Evolutionary conservation across 2,329 filamentous ascomycete genomes (phyloP).

Genomic region (Diaporthe eres): DNA sequence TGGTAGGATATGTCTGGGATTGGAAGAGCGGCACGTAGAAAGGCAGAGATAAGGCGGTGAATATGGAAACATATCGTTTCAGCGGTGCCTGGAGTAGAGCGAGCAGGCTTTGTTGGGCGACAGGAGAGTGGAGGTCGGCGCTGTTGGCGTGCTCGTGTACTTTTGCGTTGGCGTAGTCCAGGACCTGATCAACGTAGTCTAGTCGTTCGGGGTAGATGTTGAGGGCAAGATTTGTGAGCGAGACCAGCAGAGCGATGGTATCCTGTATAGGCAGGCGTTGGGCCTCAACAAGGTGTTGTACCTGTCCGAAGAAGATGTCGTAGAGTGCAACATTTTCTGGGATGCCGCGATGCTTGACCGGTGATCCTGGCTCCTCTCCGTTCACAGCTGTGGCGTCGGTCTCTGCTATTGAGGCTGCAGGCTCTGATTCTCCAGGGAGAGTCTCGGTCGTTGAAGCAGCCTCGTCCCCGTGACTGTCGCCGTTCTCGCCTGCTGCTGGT

Average conservation of each 20-base stretch:
- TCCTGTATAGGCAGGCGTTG: constrained; percentile 95
- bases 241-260: constrained; percentile 94
- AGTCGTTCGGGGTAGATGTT: constrained; percentile 95
- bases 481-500: constrained; percentile 52
- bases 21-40: constrained; percentile 92
- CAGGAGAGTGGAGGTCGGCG: constrained; percentile 91
- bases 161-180: constrained; percentile 89
- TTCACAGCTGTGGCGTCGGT: constrained; percentile 65
- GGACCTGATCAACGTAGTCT: constrained; percentile 95
- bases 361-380: constrained; percentile 51
- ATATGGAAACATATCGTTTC: constrained; percentile 91
- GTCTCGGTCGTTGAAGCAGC: constrained; percentile 52
- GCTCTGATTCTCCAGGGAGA: constrained; percentile 50
- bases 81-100: constrained; percentile 92
- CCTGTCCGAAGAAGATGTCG: constrained; percentile 97
- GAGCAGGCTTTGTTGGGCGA: constrained; percentile 89
- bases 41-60: constrained; percentile 94
- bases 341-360: constrained; percentile 66
- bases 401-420: constrained; percentile 59
- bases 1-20: constrained; percentile 92
- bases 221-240: constrained; percentile 90
- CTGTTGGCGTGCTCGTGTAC: constrained; percentile 92
- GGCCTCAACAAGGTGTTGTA: constrained; percentile 91
- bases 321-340: constrained; percentile 89
- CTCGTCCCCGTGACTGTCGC: constrained; percentile 51